A percentile compares a stretch with the other conserved stretches of the same genome.
phyloP scores from a whole-genome alignment of 83 land plant genomes.

The Diphasiastrum complanatum region DNA sequence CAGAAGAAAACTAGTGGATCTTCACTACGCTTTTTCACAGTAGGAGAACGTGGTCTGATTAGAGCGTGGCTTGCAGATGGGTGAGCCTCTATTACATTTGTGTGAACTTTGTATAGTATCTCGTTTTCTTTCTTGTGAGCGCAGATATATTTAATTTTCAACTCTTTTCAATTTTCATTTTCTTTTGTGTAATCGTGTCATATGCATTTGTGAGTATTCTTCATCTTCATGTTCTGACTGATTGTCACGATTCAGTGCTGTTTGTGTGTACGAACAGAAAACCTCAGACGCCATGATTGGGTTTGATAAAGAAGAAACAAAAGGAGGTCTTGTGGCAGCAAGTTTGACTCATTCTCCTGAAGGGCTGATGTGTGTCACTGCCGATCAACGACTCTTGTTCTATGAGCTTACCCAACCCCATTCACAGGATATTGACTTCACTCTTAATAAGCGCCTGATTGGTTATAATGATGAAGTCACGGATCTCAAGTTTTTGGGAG shows the following conservation, averaged over 20 bases:
- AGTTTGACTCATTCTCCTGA: constrained; percentile 49
- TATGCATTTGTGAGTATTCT: constrained; percentile 1
- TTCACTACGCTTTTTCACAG: constrained; percentile 56
- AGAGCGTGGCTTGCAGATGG: constrained; percentile 70
- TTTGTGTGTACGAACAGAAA: constrained; percentile 63
- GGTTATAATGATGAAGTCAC: constrained; percentile 87
- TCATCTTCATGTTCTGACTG: constrained; percentile 10
- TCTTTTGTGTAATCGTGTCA: not conserved
- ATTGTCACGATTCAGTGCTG: constrained; percentile 69
- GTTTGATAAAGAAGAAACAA: constrained; percentile 45
- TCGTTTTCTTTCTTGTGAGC: not conserved
- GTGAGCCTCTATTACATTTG: constrained; percentile 30
- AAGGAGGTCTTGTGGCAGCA: constrained; percentile 71
- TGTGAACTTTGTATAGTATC: too few species aligned
- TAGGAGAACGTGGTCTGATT: constrained; percentile 80
- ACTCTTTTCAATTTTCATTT: not conserved
- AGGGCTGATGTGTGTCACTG: constrained; percentile 80
- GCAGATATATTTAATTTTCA: too few species aligned
- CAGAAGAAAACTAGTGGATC: constrained; percentile 31
- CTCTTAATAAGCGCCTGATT: constrained; percentile 54
- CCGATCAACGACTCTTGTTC: constrained; percentile 74
- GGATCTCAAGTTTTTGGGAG: constrained; percentile 80
- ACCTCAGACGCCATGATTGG: constrained; percentile 52
- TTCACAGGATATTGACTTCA: constrained; percentile 36
- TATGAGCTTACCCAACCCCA: constrained; percentile 32